Evolutionary conservation across 2,329 filamentous ascomycete genomes (phyloP).

Genomic region (Botrytis fabae): DNA sequence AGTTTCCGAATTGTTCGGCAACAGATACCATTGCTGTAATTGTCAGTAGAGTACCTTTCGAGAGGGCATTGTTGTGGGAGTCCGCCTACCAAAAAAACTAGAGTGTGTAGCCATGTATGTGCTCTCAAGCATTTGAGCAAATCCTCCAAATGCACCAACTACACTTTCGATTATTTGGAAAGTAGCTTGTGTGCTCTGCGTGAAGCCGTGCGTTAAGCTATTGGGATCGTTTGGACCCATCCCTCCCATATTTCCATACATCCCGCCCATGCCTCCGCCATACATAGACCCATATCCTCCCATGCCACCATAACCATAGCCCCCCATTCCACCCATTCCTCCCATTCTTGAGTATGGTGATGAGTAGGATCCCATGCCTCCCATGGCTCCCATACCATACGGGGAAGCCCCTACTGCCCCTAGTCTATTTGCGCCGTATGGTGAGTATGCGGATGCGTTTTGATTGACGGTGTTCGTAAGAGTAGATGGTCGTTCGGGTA

Average conservation of each 20-base stretch:
- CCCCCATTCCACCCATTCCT: conserved; percentile 38
- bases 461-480: conserved; percentile 80
- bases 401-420: conserved; percentile 50
- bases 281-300: conserved; percentile 46
- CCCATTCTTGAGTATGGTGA: conserved; percentile 37
- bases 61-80: not conserved
- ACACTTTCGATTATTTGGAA: conserved; percentile 99
- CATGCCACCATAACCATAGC: conserved; percentile 43
- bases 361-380: conserved; percentile 45
- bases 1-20: conserved; percentile 92
- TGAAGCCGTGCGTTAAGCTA: conserved; percentile 93
- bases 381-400: conserved; percentile 40
- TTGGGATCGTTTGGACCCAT: conserved; percentile 82
- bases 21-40: conserved; percentile 90
- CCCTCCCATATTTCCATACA: conserved; percentile 48
- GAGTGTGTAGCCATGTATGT: conserved; percentile 99
- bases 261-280: conserved; percentile 42
- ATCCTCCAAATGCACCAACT: conserved; percentile 93
- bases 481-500: conserved; percentile 79
- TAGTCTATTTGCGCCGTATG: conserved; percentile 57
- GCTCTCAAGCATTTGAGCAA: conserved; percentile 98
- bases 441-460: conserved; percentile 81
- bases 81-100: conserved; percentile 84
- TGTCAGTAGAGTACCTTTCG: conserved; percentile 29
- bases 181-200: conserved; percentile 90